Evolutionary conservation across 495 filamentous ascomycete genomes (phyloP), one percentile per base, ranked within the genome.

Genomic region (Xylaria longipes): DNA sequence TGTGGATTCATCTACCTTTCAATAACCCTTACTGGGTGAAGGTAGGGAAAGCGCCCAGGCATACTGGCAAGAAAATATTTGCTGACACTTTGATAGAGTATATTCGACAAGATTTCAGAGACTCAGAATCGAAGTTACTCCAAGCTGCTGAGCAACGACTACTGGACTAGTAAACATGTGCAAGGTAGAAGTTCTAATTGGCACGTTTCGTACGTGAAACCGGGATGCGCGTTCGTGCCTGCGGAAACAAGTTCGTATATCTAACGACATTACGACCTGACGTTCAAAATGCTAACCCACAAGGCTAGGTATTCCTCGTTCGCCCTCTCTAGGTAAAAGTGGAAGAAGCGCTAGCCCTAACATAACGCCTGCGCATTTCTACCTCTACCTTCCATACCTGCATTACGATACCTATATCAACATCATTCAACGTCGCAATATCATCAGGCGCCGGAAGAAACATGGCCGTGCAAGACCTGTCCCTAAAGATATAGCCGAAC

Each of bases 11-110:
- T 74, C 77, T 91, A 35, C 89, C 89, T 0, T 92, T 87, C 70
- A 92, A 87, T 5, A 89, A 91, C 76, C 86, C 90, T 3, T 84
- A 85, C 8, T 92, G 90, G 90, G 90, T 91, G 15, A 88, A 87
- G 75, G 84, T 86, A 75, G 67, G 31, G 74, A 71, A 27, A 69
- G 79, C 17, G 7, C 69, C 73, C 0, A 0, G 6, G 9, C 3
- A 31, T 25, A 20, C 35, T 29, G 1, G 60, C 22, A 43, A 33
- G 8, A 22, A 37, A 8, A 17, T 20, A 27, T 50, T 22, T 58
- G 77, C 72, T 82, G 75, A 72, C 78, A 76, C 1, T 64, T 52
- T 5, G 2, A 12, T 35, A 82, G 79, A 77, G 80, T 66, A 81
- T 81, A 12, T 86, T 82, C 54, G 78, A 76, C 33, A 83, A 74